Evolutionary conservation across 345 rosid species (phyloP).

Genomic region (Geranium brycei): DNA sequence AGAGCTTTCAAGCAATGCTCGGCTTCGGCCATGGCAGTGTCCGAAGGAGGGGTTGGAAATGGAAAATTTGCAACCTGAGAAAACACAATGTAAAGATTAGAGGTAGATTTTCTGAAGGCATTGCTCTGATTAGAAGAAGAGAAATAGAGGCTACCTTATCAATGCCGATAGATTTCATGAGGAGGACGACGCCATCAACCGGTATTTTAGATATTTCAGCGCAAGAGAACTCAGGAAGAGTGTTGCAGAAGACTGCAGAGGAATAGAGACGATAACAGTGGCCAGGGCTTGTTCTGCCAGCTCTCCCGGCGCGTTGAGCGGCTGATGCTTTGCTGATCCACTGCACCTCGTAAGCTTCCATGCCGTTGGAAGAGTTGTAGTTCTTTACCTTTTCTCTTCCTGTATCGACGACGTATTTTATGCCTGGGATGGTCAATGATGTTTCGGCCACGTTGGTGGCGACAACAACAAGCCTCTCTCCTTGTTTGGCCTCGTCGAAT

Average conservation of each 20-base stretch:
- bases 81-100: conserved; percentile 5
- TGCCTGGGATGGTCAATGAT: conserved; percentile 82
- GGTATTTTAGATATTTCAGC: conserved; percentile 82
- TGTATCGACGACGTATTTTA: conserved; percentile 90
- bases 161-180: conserved; percentile 77
- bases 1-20: conserved; percentile 58
- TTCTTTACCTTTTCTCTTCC: conserved; percentile 82
- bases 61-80: conserved; percentile 74
- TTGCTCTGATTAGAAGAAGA: background rate
- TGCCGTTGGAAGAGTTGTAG: conserved; percentile 56
- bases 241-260: conserved; percentile 59
- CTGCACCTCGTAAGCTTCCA: conserved; percentile 59
- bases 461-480: conserved; percentile 69
- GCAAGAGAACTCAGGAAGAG: conserved; percentile 55
- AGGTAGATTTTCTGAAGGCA: background rate
- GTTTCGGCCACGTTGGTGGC: conserved; percentile 99
- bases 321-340: conserved; percentile 96
- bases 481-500: conserved; percentile 67
- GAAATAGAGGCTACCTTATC: conserved; percentile 38
- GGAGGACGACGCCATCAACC: conserved; percentile 72
- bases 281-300: conserved; percentile 95
- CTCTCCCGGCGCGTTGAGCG: conserved; percentile 90
- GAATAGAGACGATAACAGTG: conserved; percentile 89
- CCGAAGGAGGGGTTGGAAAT: conserved; percentile 77
- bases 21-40: conserved; percentile 51